Evolutionary conservation across 768 basidiomycete species (phyloP), one percentile per base, ranked within the genome.

Genomic region (Sporobolomyces pararoseus): DNA sequence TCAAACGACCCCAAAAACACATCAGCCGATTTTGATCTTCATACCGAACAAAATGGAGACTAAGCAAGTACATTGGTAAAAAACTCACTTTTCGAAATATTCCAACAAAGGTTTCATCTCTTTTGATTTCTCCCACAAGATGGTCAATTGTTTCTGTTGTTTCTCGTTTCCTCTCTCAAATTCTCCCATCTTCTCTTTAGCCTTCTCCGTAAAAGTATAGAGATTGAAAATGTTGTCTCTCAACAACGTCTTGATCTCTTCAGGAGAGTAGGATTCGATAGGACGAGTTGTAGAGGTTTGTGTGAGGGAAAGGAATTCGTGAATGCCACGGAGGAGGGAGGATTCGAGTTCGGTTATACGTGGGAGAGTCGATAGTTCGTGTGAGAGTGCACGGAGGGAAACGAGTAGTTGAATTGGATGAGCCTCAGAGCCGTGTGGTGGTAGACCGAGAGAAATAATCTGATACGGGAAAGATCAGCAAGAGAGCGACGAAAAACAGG

Each of bases 291-390:
- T 29, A 10, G 53, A 54, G 53, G 31, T 12, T 34, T 31, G 10
- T 7, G 50, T 27, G 25, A 12, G 10, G 25, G 4, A 25, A 51
- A 61, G 7, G 59, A 50, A 46, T 9, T 31, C 59, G 44, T 34
- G 23, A 12, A 61, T 19, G 4, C 44, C 47, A 12, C 44, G 59
- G n/a, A 58, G 55, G 7, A 58, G 55, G 35, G 5, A 29, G 6
- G 59, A 47, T 61, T 61, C 42, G 16, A 49, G 44, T 46, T 61
- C 47, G 17, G 59, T 47, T 6, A 32, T 47, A 17, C 32, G 6
- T 3, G n/a, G 42, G 44, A 29, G 25, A 21, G n/a, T 17, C 5
- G 59, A 61, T 44, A 61, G 14, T 27, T 31, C 25, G 29, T 21
- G 7, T 7, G 32, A 3, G 59, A 35, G 46, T 4, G 4, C 3